Percentiles rank a stretch among this genome's conserved stretches.
Conservation (phyloP, 441 rosid genomes). For the Metrosideros polymorpha region DNA sequence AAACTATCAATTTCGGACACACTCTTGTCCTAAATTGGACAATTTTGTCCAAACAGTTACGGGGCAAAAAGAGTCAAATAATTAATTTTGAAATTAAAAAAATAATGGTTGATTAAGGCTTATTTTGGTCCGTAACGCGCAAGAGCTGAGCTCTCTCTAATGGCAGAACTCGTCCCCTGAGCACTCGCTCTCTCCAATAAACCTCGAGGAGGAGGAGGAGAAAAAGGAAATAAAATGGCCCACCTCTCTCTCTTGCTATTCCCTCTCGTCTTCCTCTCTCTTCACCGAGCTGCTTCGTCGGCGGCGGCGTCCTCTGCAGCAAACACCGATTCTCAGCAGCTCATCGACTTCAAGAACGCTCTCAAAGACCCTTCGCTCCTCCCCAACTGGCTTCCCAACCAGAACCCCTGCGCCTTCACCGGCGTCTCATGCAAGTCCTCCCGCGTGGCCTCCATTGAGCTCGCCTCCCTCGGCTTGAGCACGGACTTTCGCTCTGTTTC, state of each 20-base stretch:
- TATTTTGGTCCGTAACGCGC: no score
- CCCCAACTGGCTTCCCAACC: conserved; percentile 44
- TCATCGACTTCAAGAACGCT: conserved; percentile 50
- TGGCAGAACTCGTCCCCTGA: conserved; percentile 29
- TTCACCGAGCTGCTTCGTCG: neutral
- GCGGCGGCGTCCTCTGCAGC: neutral
- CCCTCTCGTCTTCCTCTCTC: neutral
- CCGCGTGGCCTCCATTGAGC: conserved; percentile 53
- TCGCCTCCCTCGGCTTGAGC: conserved; percentile 25
- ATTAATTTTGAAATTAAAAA: no score
- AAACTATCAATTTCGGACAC: no score
- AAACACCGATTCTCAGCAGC: conserved; percentile 19
- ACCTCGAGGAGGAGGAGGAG: neutral
- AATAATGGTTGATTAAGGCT: neutral
- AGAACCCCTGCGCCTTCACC: conserved; percentile 49
- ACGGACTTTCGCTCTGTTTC: conserved; percentile 50
- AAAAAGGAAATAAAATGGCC: neutral
- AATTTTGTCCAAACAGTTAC: no score
- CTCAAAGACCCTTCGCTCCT: conserved; percentile 36
- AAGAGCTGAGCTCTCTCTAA: conserved; percentile 28
- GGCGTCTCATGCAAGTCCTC: conserved; percentile 55
- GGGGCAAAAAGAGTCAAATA: no score
- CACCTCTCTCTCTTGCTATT: conserved; percentile 4
- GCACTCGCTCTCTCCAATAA: neutral
- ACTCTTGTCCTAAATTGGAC: no score